Percentiles rank a stretch among this genome's conserved stretches.
Evolutionary conservation across 352 stramenopile genomes (phyloP).

Genomic region (Thalassiosira livingstoniorum): DNA sequence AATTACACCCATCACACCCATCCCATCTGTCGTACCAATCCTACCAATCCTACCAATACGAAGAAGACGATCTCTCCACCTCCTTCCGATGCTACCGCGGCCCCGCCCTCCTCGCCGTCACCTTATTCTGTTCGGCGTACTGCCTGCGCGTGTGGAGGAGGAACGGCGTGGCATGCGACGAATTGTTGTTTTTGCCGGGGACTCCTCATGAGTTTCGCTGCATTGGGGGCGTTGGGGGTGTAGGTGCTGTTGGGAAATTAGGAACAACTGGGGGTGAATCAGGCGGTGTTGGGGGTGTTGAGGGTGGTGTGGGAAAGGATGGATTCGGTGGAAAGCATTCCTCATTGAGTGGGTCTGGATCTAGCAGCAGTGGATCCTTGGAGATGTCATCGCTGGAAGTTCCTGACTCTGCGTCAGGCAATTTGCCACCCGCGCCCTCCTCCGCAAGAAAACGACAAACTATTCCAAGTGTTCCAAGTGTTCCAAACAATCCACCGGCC

Average conservation of each 20-base stretch:
- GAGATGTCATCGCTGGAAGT: too few species aligned
- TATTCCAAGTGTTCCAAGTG: too few species aligned
- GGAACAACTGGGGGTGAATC: background rate
- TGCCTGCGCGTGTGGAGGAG: constrained; percentile 80
- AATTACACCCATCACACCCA: background rate
- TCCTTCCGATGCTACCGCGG: constrained; percentile 62
- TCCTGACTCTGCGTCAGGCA: too few species aligned
- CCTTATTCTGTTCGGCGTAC: constrained; percentile 78
- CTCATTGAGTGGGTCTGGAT: too few species aligned
- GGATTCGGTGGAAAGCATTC: too few species aligned
- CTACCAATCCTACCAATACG: constrained; percentile 9
- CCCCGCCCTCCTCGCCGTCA: constrained; percentile 74
- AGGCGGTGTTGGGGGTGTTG: background rate
- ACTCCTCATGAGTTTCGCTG: constrained; percentile 66
- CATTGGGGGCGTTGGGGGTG: background rate
- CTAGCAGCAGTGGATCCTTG: too few species aligned
- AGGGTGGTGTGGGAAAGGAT: too few species aligned
- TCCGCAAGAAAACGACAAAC: too few species aligned
- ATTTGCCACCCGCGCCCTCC: too few species aligned
- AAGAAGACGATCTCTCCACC: constrained; percentile 54
- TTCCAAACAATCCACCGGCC: too few species aligned
- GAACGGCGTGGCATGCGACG: constrained; percentile 82
- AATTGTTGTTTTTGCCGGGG: constrained; percentile 84
- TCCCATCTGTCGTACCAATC: constrained; percentile 27
- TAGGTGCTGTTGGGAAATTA: background rate